These are phyloP conservation scores for Protomyces inundatus DNA, from an alignment of 1,139 yeast genomes.

Conservation along the genomic window DNA sequence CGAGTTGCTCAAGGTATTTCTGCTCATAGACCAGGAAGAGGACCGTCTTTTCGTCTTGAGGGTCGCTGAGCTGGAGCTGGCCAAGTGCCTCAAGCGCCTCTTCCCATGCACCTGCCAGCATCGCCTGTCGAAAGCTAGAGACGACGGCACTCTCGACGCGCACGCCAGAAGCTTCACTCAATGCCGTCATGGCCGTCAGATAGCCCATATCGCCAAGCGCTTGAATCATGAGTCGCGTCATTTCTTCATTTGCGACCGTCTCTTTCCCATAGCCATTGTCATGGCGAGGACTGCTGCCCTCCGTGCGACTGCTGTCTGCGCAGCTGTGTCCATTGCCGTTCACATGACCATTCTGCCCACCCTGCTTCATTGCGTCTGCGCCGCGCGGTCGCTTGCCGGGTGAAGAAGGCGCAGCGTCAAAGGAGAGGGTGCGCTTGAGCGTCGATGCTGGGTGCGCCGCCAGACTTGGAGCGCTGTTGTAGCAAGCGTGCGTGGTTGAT, in stretches of 20 bases:
- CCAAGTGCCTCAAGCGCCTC: constrained; percentile 41
- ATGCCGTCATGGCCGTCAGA: constrained; percentile 32
- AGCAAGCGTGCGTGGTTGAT: too few species aligned
- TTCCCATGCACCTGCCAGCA: constrained; percentile 46
- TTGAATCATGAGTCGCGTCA: constrained; percentile 49
- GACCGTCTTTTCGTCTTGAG: constrained; percentile 32
- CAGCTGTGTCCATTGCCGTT: not conserved
- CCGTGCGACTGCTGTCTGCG: not conserved
- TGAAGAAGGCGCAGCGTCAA: not conserved
- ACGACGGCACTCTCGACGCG: constrained; percentile 40
- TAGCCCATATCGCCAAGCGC: constrained; percentile 50
- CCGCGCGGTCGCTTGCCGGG: not conserved
- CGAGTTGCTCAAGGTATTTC: constrained; percentile 43
- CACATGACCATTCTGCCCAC: not conserved
- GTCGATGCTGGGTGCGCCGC: not conserved
- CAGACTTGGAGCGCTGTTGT: not conserved
- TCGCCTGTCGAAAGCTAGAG: constrained; percentile 41
- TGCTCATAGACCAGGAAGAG: constrained; percentile 39
- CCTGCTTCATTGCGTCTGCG: not conserved
- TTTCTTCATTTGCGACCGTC: constrained; percentile 37
- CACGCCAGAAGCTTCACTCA: constrained; percentile 46
- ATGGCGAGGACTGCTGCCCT: too few species aligned
- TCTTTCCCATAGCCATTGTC: too few species aligned
- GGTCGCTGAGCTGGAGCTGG: constrained; percentile 36
- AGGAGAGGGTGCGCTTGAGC: not conserved